These are phyloP conservation scores for Vanrija pseudolonga DNA, from an alignment of 1,284 basidiomycete species.

Conservation along the genomic window DNA sequence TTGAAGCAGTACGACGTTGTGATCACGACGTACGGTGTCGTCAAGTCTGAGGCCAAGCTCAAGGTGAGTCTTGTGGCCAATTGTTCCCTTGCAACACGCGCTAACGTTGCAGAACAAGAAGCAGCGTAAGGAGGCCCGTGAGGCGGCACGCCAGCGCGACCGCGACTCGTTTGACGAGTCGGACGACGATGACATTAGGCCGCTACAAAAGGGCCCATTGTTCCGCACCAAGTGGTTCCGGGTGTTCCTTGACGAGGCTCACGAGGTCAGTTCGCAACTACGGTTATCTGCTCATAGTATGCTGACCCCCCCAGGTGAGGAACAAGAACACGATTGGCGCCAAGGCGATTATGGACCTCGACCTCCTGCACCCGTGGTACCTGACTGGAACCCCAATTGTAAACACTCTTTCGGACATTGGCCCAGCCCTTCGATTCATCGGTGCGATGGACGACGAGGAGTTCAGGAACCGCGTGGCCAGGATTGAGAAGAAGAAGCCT, in stretches of 20 bases:
- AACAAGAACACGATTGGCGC: constrained; percentile 40
- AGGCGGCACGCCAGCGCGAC: constrained; percentile 2
- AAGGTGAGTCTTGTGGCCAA: constrained; percentile 24
- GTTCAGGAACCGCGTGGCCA: constrained; percentile 30
- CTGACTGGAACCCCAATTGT: constrained; percentile 44
- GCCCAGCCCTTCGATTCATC: constrained; percentile 33
- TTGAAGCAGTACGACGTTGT: constrained; percentile 59
- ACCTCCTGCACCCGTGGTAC: constrained; percentile 37
- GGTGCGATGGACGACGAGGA: constrained; percentile 31
- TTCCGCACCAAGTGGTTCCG: constrained; percentile 45
- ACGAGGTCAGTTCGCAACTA: constrained; percentile 16
- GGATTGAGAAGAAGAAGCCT: constrained; percentile 30
- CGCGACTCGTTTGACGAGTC: constrained; percentile 1
- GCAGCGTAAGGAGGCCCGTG: constrained; percentile 7
- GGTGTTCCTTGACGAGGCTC: constrained; percentile 51
- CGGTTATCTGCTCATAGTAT: not conserved
- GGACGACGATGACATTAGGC: constrained; percentile 18
- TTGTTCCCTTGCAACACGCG: constrained; percentile 1
- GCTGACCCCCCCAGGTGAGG: constrained; percentile 15
- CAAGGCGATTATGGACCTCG: constrained; percentile 32
- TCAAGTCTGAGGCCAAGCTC: constrained; percentile 26
- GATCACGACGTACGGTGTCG: constrained; percentile 47
- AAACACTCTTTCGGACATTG: constrained; percentile 22
- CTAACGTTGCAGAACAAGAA: constrained; percentile 19
- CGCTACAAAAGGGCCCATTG: constrained; percentile 31